Conservation (phyloP, 148 eudicot species). For the Cornus kousa region DNA sequence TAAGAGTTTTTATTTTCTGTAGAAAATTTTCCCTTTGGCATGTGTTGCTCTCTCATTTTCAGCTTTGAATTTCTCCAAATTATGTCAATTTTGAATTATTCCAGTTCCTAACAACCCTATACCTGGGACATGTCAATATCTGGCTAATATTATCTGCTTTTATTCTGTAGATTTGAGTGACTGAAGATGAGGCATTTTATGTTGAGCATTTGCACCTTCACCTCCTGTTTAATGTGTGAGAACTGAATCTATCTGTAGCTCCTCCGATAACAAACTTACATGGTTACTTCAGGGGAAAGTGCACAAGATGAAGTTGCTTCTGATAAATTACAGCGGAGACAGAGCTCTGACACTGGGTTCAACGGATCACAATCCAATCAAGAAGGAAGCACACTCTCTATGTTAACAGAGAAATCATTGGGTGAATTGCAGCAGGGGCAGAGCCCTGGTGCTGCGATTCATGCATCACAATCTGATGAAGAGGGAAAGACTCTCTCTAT, state of each 20-base stretch:
- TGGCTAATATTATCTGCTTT: slow-evolving; percentile 9
- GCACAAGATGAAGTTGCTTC: slow-evolving; percentile 29
- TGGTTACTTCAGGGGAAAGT: slow-evolving; percentile 44
- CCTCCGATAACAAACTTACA: slow-evolving; percentile 19
- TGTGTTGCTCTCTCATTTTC: neutral
- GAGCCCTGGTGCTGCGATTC: slow-evolving; percentile 23
- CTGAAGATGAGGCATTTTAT: slow-evolving; percentile 1
- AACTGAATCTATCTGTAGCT: slow-evolving; percentile 9
- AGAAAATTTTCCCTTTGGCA: neutral
- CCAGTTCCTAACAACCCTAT: neutral
- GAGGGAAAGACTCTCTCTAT: slow-evolving; percentile 25
- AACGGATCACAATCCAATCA: slow-evolving; percentile 26
- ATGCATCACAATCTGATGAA: slow-evolving; percentile 33
- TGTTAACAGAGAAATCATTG: slow-evolving; percentile 35
- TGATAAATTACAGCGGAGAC: slow-evolving; percentile 32
- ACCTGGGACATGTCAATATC: neutral
- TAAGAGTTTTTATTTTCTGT: neutral
- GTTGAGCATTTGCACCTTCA: slow-evolving; percentile 1
- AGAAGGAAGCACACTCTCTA: slow-evolving; percentile 30
- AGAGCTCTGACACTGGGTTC: slow-evolving; percentile 29
- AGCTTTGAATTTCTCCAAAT: neutral
- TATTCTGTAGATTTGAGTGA: slow-evolving; percentile 8
- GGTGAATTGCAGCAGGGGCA: slow-evolving; percentile 21
- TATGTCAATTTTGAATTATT: neutral
- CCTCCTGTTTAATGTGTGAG: neutral